A percentile compares a stretch with the other conserved stretches of the same genome.
phyloP scores from a whole-genome alignment of 768 basidiomycete species.

The Serendipita vermifera region DNA sequence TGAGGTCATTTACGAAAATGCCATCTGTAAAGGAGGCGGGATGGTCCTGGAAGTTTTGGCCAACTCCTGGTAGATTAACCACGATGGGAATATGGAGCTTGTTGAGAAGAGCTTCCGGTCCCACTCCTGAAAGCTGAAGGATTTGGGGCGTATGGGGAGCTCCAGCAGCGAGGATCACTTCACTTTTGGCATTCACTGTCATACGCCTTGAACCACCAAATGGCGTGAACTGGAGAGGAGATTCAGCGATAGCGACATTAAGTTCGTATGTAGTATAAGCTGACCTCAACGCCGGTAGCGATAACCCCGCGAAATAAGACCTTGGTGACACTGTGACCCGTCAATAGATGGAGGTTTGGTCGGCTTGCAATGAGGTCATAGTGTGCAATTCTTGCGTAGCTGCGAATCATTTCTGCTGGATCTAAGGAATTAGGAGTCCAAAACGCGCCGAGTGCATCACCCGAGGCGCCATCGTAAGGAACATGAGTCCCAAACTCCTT shows the following conservation, averaged over 20 bases:
- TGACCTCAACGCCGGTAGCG: background rate
- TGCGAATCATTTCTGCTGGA: background rate
- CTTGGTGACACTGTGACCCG: background rate
- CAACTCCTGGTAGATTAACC: slow-evolving; percentile 5
- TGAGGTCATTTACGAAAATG: background rate
- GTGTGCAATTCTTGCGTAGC: slow-evolving; percentile 2
- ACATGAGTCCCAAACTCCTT: background rate
- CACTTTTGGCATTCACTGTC: slow-evolving; percentile 31
- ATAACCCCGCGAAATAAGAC: background rate
- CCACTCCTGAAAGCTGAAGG: slow-evolving; percentile 8
- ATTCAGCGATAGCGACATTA: background rate
- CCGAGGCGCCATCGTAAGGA: background rate
- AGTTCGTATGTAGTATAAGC: background rate
- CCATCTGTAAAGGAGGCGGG: background rate
- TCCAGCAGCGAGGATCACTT: slow-evolving; percentile 41
- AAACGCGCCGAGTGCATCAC: slow-evolving; percentile 4
- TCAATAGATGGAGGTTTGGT: slow-evolving; percentile 4
- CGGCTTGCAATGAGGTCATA: background rate
- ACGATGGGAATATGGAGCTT: background rate
- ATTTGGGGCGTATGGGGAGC: slow-evolving; percentile 9
- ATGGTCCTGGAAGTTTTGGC: slow-evolving; percentile 10
- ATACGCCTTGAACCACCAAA: background rate
- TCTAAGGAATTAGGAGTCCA: slow-evolving; percentile 6
- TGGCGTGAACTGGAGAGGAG: background rate
- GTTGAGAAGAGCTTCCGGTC: background rate